Percentiles rank a stretch among this genome's conserved stretches.
Conservation (phyloP, 2,329 filamentous ascomycete species). For the Aureobasidium vineae region DNA sequence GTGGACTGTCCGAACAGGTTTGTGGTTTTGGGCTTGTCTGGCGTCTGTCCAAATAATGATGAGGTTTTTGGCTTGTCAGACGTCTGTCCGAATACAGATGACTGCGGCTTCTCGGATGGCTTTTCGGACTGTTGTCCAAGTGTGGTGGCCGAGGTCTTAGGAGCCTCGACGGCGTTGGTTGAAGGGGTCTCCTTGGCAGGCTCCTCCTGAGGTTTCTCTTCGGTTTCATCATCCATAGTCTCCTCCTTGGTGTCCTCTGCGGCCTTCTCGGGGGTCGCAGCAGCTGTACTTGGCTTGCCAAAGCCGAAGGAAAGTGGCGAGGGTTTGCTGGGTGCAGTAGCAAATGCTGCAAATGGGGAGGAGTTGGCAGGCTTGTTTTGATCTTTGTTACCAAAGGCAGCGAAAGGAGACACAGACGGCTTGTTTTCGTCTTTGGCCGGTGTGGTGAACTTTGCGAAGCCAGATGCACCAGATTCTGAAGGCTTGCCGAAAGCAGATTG, state of each 20-base stretch:
- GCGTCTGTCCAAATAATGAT: constrained; percentile 3
- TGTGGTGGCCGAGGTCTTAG: background rate
- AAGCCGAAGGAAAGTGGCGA: constrained; percentile 31
- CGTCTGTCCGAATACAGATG: constrained; percentile 9
- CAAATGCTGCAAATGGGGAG: constrained; percentile 31
- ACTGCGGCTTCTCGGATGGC: constrained; percentile 7
- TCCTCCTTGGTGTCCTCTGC: constrained; percentile 35
- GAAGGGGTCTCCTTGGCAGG: background rate
- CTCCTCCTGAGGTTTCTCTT: constrained; percentile 8
- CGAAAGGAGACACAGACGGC: constrained; percentile 32
- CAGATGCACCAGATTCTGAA: constrained; percentile 32
- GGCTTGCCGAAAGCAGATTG: constrained; percentile 32
- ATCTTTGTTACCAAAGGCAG: constrained; percentile 14
- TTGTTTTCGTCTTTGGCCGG: constrained; percentile 33
- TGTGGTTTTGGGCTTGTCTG: constrained; percentile 11
- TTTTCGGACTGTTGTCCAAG: constrained; percentile 2
- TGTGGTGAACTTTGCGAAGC: constrained; percentile 38
- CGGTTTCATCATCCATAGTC: constrained; percentile 29
- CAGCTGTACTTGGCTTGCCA: constrained; percentile 26
- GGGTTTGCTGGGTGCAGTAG: constrained; percentile 37
- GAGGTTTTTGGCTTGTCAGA: constrained; percentile 12
- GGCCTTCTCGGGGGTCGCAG: constrained; percentile 27
- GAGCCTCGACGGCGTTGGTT: background rate
- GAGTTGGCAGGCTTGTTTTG: constrained; percentile 29
- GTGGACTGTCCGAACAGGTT: constrained; percentile 7